Conservation (phyloP, 2,329 filamentous ascomycete species). For the Arthroderma uncinatum region DNA sequence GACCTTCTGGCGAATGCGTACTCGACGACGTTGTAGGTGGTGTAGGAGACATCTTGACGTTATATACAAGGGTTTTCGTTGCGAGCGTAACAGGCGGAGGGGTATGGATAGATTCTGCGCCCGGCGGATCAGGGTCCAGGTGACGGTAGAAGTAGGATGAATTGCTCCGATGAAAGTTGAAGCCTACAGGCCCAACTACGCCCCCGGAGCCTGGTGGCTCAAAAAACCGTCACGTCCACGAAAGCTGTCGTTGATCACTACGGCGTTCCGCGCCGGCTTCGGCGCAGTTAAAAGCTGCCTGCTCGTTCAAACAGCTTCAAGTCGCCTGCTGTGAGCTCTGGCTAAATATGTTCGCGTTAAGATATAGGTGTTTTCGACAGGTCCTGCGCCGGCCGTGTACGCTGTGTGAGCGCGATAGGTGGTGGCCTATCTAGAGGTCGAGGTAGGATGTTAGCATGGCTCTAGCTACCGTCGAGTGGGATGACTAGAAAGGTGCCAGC, state of each 20-base stretch:
- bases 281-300: too few species aligned
- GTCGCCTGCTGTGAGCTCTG: too few species aligned
- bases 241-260: background rate
- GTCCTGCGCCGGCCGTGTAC: too few species aligned
- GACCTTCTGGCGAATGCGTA: conserved; percentile 71
- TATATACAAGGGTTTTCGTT: background rate
- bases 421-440: too few species aligned
- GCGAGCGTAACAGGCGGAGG: background rate
- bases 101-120: background rate
- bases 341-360: too few species aligned
- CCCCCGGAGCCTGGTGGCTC: background rate
- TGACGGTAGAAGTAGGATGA: background rate
- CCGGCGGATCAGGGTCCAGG: background rate
- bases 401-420: too few species aligned
- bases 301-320: too few species aligned
- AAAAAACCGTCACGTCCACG: background rate
- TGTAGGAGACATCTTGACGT: conserved; percentile 28
- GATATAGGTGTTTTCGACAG: too few species aligned
- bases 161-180: background rate
- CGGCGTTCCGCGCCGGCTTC: background rate
- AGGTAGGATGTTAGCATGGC: too few species aligned
- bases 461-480: too few species aligned
- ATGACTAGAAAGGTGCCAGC: too few species aligned
- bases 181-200: background rate
- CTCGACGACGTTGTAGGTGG: conserved; percentile 50